Conservation (phyloP, 164 flowering plant species). For the Litsea cubeba region DNA sequence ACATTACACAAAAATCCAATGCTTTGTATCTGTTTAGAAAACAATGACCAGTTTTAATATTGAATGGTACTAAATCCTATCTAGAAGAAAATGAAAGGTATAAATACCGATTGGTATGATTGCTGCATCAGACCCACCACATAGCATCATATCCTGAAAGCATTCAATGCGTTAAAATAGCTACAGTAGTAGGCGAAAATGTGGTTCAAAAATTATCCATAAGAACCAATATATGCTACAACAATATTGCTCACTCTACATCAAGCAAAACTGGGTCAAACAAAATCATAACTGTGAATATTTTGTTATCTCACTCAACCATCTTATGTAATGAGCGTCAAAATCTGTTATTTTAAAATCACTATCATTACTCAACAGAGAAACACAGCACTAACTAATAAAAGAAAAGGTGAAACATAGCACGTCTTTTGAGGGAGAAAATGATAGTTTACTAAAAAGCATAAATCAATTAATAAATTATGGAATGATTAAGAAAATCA, state of each 20-base stretch:
- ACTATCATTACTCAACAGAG: not conserved
- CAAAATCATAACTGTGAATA: too few species aligned
- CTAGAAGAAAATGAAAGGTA: not conserved
- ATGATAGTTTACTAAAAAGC: too few species aligned
- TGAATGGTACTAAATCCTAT: not conserved
- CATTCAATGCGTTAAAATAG: not conserved
- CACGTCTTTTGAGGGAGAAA: too few species aligned
- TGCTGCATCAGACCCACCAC: conserved; percentile 97
- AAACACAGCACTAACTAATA: not conserved
- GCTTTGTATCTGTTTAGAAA: not conserved
- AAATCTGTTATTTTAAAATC: not conserved
- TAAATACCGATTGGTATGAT: conserved; percentile 84
- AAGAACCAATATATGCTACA: too few species aligned
- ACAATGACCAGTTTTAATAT: not conserved
- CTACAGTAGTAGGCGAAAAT: not conserved
- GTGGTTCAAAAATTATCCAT: not conserved
- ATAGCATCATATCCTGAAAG: conserved; percentile 94
- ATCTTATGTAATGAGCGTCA: not conserved
- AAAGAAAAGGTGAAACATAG: too few species aligned
- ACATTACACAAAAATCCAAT: not conserved
- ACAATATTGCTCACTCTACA: not conserved
- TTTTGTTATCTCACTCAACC: too few species aligned
- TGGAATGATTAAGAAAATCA: too few species aligned
- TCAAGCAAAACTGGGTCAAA: not conserved
- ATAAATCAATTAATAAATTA: too few species aligned